A percentile compares a stretch with the other conserved stretches of the same genome.
These are phyloP conservation scores for Sphaceloma murrayae DNA, from an alignment of 2,329 filamentous ascomycete genomes.

Conservation along the genomic window DNA sequence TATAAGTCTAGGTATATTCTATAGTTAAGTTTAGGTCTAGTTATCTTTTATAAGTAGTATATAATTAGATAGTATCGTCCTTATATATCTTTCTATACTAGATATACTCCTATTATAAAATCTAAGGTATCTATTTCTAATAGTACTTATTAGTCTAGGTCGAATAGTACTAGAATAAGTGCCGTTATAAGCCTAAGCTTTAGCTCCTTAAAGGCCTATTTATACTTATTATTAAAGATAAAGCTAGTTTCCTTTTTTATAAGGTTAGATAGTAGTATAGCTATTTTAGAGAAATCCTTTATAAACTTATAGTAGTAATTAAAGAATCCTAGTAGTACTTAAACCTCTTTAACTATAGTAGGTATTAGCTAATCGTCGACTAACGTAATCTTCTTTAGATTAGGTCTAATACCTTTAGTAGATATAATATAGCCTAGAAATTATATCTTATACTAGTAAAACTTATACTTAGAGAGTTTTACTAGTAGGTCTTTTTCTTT, in stretches of 20 bases:
- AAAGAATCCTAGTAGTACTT: slow-evolving; percentile 17
- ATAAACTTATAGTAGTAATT: slow-evolving; percentile 17
- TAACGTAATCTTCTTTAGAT: slow-evolving; percentile 5
- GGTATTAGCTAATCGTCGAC: slow-evolving; percentile 11
- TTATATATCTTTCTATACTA: slow-evolving; percentile 8
- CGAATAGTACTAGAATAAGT: slow-evolving; percentile 15
- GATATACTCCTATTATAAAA: slow-evolving; percentile 13
- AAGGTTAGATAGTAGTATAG: neutral
- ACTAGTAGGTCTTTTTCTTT: slow-evolving; percentile 14
- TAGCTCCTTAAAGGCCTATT: slow-evolving; percentile 11
- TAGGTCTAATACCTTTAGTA: slow-evolving; percentile 3
- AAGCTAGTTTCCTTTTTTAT: neutral
- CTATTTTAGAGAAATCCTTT: slow-evolving; percentile 1
- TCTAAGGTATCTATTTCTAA: slow-evolving; percentile 18
- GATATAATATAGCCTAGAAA: slow-evolving; percentile 18
- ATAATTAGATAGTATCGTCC: slow-evolving; percentile 7
- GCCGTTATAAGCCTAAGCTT: slow-evolving; percentile 16
- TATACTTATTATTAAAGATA: slow-evolving; percentile 2
- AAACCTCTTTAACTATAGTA: slow-evolving; percentile 10
- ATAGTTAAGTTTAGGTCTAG: slow-evolving; percentile 14
- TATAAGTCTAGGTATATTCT: slow-evolving; percentile 5
- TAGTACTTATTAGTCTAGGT: slow-evolving; percentile 1
- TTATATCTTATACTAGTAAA: slow-evolving; percentile 16
- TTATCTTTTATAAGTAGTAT: slow-evolving; percentile 16
- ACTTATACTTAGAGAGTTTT: slow-evolving; percentile 18